phyloP scores from a whole-genome alignment of 352 stramenopile genomes.

The Phytophthora fragariaefolia region DNA sequence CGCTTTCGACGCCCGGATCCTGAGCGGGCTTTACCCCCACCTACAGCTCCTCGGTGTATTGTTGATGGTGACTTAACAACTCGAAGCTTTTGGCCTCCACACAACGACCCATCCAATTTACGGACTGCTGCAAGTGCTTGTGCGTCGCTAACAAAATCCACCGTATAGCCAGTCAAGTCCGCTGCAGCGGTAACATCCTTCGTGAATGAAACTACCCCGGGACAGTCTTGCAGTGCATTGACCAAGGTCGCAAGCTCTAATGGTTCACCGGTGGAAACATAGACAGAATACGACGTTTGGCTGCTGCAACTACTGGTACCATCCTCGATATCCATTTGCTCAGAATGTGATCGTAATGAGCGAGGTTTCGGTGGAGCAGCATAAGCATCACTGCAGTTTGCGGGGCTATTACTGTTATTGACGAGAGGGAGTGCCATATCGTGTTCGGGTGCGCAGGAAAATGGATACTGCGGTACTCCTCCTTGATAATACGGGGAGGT shows the following conservation, averaged over 20 bases:
- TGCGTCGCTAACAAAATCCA: conserved; percentile 58
- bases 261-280: conserved; percentile 54
- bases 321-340: conserved; percentile 35
- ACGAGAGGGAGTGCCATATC: conserved; percentile 31
- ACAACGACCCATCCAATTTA: conserved; percentile 62
- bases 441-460: conserved; percentile 30
- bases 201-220: conserved; percentile 58
- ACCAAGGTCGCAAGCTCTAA: conserved; percentile 61
- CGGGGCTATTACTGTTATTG: conserved; percentile 11
- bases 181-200: conserved; percentile 41
- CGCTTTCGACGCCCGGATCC: conserved; percentile 67
- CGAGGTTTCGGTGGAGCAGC: conserved; percentile 20
- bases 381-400: background rate
- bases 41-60: conserved; percentile 29
- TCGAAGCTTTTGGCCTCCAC: conserved; percentile 60
- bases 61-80: conserved; percentile 32
- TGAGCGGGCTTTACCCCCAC: conserved; percentile 34
- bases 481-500: conserved; percentile 33
- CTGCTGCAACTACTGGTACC: conserved; percentile 38
- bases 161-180: conserved; percentile 45
- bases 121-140: conserved; percentile 47
- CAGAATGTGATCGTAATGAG: conserved; percentile 18
- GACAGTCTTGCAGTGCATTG: conserved; percentile 53
- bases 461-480: conserved; percentile 32
- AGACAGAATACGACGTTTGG: conserved; percentile 38